Conservation (phyloP, 176 grass and related monocot genomes). For the Saccharum officinarum region DNA sequence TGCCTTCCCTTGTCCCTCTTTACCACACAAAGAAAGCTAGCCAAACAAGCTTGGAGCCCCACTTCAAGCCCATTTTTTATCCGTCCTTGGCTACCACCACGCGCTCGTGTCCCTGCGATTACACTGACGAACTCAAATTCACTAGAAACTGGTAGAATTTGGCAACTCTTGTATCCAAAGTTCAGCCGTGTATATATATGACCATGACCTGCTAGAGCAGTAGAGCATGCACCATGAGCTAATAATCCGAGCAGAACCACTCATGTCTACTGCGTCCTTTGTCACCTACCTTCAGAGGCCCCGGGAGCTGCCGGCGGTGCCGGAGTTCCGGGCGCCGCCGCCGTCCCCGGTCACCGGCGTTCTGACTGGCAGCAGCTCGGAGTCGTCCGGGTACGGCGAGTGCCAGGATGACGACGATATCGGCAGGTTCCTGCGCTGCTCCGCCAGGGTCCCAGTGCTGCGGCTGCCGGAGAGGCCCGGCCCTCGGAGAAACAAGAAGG, state of each 20-base stretch:
- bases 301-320: constrained; percentile 30
- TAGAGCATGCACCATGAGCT: background rate
- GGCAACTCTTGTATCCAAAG: background rate
- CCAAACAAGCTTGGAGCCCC: constrained; percentile 20
- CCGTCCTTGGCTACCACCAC: background rate
- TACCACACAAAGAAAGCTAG: constrained; percentile 3
- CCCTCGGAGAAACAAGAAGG: constrained; percentile 34
- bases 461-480: constrained; percentile 48
- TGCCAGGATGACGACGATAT: constrained; percentile 54
- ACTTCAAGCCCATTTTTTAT: background rate
- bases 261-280: constrained; percentile 35
- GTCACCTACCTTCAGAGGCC: constrained; percentile 34
- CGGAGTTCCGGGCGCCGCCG: constrained; percentile 67
- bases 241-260: background rate
- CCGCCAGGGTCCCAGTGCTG: constrained; percentile 55
- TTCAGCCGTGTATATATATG: background rate
- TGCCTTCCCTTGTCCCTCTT: constrained; percentile 20
- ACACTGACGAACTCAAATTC: background rate
- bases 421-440: constrained; percentile 49
- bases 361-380: constrained; percentile 24
- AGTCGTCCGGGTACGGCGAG: constrained; percentile 32
- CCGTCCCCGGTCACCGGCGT: constrained; percentile 67
- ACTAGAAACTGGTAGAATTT: background rate
- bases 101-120: background rate
- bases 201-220: background rate